phyloP scores from a whole-genome alignment of 768 basidiomycete species.

The Auricularia auricula-judae region DNA sequence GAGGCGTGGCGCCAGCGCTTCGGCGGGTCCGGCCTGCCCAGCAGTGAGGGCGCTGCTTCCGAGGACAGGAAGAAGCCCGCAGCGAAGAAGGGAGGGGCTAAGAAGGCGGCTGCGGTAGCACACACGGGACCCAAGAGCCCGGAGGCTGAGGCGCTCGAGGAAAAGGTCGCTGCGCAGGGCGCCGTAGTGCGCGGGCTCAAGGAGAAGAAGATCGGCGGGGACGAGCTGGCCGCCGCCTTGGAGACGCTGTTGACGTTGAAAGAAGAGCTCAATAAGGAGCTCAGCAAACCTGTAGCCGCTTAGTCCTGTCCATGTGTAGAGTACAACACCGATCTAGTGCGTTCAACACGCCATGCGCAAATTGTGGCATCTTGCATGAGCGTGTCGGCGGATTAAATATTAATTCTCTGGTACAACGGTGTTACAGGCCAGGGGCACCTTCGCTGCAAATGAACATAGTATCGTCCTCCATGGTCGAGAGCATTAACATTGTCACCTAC shows the following conservation, averaged over 20 bases:
- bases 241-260: constrained; percentile 57
- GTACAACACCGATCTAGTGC: no score
- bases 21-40: constrained; percentile 40
- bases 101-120: constrained; percentile 27
- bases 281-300: neutral
- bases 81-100: constrained; percentile 33
- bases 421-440: no score
- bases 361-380: no score
- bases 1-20: constrained; percentile 74
- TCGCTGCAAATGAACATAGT: no score
- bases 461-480: no score
- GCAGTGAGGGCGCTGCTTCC: constrained; percentile 27
- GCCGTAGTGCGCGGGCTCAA: constrained; percentile 63
- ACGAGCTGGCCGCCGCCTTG: constrained; percentile 50
- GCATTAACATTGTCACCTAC: no score
- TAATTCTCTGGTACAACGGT: no score
- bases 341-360: no score
- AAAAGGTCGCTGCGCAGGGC: constrained; percentile 67
- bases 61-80: constrained; percentile 37
- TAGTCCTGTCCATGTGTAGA: no score
- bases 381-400: no score
- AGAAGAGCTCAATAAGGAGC: constrained; percentile 32
- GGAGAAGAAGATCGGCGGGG: constrained; percentile 38
- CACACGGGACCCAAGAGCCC: constrained; percentile 53
- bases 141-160: constrained; percentile 63